Conservation (phyloP, 2,329 filamentous ascomycete species). For the Diaporthe velutina region DNA sequence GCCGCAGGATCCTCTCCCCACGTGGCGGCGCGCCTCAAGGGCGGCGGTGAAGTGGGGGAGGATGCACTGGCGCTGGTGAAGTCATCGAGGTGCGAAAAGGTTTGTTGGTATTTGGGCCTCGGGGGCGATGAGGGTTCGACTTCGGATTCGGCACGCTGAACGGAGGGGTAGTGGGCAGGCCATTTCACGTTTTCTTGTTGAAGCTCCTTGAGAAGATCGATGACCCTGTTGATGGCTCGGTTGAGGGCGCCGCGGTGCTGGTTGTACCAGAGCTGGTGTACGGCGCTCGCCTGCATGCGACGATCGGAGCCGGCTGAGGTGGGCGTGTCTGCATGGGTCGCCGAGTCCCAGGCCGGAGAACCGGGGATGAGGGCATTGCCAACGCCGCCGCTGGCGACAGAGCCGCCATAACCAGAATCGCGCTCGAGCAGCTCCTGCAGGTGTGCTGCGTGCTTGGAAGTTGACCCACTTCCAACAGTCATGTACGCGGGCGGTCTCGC, state of each 20-base stretch:
- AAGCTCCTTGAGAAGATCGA: conserved; percentile 85
- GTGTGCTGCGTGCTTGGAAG: conserved; percentile 83
- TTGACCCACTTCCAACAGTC: conserved; percentile 87
- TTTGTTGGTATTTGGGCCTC: conserved; percentile 73
- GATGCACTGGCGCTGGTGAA: conserved; percentile 50
- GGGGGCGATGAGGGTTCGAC: conserved; percentile 61
- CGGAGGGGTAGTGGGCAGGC: conserved; percentile 95
- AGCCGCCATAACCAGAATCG: conserved; percentile 94
- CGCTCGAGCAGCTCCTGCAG: conserved; percentile 85
- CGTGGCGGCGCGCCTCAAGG: conserved; percentile 78
- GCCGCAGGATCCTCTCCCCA: conserved; percentile 70
- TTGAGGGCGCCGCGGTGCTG: conserved; percentile 89
- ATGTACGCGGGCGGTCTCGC: conserved; percentile 69
- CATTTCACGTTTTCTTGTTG: conserved; percentile 92
- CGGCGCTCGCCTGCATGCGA: conserved; percentile 80
- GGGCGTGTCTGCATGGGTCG: conserved; percentile 59
- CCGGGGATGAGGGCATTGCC: conserved; percentile 52
- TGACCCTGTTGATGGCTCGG: conserved; percentile 86
- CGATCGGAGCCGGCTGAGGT: conserved; percentile 71
- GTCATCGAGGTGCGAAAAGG: conserved; percentile 71
- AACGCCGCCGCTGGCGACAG: conserved; percentile 73
- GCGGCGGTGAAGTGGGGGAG: conserved; percentile 44
- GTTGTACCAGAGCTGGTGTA: conserved; percentile 96
- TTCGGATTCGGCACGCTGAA: conserved; percentile 70
- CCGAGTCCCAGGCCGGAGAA: conserved; percentile 57